Evolutionary conservation across 306 rosid genomes (phyloP), one percentile per base, ranked within the genome.

Genomic region (Inga oerstediana): DNA sequence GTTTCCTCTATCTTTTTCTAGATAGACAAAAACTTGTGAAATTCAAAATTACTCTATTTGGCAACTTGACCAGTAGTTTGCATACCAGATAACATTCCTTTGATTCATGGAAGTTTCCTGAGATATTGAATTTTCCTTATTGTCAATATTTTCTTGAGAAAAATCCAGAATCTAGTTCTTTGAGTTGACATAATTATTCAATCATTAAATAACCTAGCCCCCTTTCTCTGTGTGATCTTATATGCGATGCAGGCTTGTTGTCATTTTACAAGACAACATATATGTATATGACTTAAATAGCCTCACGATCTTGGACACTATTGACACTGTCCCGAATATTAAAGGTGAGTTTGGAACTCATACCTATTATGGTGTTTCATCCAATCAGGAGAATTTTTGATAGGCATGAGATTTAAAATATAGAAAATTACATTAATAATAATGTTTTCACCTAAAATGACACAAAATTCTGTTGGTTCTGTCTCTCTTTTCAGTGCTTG

Each of bases 251-350:
- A 95, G 99, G 88, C 96, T 95, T 74, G 17, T 95, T 85, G 98
- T 95, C 84, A 72, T 95, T 83, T 90, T 95, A 86, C 99, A 92
- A 86, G 97, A 95, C 75, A 95, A 95, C 82, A 83, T 94, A 51
- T 95, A 91, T 87, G 80, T 95, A 30, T 95, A 95, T 81, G 98
- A 95, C 84, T 82, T 93, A 77, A 89, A 93, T 82, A 88, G 89
- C 74, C 97, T 95, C 22, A 81, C 85, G 85, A 95, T 95, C 84
- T 88, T 95, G 94, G 99, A 92, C 91, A 84, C 92, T 34, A 85
- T 95, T 76, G 97, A 90, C 85, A 92, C 98, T 5, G 92, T 92
- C 68, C 93, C 90, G 10, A 95, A 95, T 87, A 61, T 66, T 62
- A 95, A 95, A 95, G 99, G 99, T 93, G 86, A 93, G 88, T 74